Evolutionary conservation across 23 red algal species (phyloP).

Genomic region (Pyropia yezoensis): DNA sequence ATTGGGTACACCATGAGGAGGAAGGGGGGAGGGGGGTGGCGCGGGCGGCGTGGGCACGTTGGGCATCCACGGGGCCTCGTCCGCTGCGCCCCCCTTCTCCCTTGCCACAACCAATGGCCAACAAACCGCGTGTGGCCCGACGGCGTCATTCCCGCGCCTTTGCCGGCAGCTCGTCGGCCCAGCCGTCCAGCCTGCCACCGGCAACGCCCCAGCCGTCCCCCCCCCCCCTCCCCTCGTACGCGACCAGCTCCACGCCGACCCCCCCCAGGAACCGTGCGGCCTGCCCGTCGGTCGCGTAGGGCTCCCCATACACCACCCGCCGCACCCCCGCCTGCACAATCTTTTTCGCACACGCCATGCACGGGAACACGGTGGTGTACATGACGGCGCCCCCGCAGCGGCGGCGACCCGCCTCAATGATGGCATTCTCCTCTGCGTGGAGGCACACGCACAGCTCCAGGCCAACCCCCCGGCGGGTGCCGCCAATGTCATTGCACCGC

Average conservation of each 20-base stretch:
- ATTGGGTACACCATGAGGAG: no score
- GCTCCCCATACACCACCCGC: slow-evolving; percentile 48
- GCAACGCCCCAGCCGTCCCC: not conserved
- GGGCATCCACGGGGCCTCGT: no score
- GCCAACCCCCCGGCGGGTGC: slow-evolving; percentile 19
- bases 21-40: no score
- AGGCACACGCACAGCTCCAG: slow-evolving; percentile 90
- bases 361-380: slow-evolving; percentile 92
- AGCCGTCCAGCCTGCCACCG: no score
- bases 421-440: slow-evolving; percentile 98
- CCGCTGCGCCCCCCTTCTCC: no score
- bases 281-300: slow-evolving; percentile 35
- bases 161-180: no score
- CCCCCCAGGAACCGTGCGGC: slow-evolving; percentile 24
- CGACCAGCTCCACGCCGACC: slow-evolving; percentile 29
- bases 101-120: no score
- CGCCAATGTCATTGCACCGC: slow-evolving; percentile 59
- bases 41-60: no score
- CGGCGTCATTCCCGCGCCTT: no score
- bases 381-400: slow-evolving; percentile 66
- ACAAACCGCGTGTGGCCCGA: no score
- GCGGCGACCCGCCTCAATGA: slow-evolving; percentile 91
- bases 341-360: slow-evolving; percentile 89
- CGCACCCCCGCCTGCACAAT: slow-evolving; percentile 81
- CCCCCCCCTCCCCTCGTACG: slow-evolving; percentile 11